A percentile compares a stretch with the other conserved stretches of the same genome.
These are phyloP conservation scores for Spongospora subterranea DNA, from an alignment of 208 protist genomes.

Conservation along the genomic window DNA sequence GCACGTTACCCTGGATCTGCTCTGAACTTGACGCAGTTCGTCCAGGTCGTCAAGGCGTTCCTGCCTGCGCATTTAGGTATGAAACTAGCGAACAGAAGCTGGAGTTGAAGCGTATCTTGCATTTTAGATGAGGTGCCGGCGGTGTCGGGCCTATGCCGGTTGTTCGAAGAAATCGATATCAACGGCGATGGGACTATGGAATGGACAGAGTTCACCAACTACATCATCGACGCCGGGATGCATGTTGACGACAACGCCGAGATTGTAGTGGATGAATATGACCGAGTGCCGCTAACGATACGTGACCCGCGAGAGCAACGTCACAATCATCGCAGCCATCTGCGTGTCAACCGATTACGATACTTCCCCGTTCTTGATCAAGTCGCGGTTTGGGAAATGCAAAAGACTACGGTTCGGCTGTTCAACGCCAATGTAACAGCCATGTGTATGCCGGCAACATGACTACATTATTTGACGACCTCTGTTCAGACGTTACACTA, in stretches of 20 bases:
- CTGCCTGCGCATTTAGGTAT: conserved; percentile 3
- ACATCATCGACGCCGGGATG: conserved; percentile 47
- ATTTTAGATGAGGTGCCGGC: neutral
- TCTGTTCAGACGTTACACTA: neutral
- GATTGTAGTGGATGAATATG: conserved; percentile 1
- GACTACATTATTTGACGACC: neutral
- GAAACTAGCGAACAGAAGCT: neutral
- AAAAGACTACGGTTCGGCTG: neutral
- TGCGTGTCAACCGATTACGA: neutral
- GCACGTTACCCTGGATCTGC: neutral
- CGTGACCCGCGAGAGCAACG: neutral
- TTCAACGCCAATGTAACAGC: conserved; percentile 16
- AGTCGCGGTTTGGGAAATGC: neutral
- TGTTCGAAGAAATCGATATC: conserved; percentile 46
- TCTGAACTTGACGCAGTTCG: conserved; percentile 15
- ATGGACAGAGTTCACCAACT: conserved; percentile 47
- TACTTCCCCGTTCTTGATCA: conserved; percentile 25
- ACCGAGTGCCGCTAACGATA: neutral
- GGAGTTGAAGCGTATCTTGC: neutral
- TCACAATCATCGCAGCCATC: neutral
- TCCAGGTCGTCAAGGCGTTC: neutral
- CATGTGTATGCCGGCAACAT: neutral
- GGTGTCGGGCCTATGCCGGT: conserved; percentile 2
- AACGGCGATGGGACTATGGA: conserved; percentile 54
- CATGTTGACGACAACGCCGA: neutral